Base-by-base conservation (phyloP, 225 moss, liverwort and hornwort species). In the Rhytidiadelphus loreus region DNA sequence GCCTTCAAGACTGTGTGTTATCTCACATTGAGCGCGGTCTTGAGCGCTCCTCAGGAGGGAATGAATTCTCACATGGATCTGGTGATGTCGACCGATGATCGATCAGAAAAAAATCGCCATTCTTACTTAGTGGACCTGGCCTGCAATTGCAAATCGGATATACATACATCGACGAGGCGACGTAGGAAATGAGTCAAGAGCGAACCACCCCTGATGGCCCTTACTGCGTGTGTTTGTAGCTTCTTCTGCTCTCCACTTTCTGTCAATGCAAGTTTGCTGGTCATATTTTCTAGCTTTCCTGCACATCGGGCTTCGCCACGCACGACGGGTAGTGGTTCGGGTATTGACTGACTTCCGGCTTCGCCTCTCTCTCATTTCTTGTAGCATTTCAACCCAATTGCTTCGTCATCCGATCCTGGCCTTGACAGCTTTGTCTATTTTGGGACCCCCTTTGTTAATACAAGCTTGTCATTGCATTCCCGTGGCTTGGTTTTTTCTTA, bases 1-100 rank as follows among this genome's bases (percentile, higher is more conserved):
- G 97, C 95, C 95, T 93, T 97, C 97, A 97, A 97, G 96, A 96
- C 86, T 85, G 88, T 92, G 93, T 95, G 95, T 92, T 92, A 89
- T 92, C 97, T 96, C 90, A 92, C 92, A 93, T 93, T 92, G 93
- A 93, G 93, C 93, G 93, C 86, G 93, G 90, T 93, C 93, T 93
- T 93, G 93, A 93, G 92, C 84, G 90, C 2, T 93, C 93, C 93
- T 93, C 93, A 93, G 90, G 93, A 90, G 86, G 93, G 92, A 64
- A 64, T 16, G 64, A 50, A 25, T 64, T 48, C 35, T 33, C 82
- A 44, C 61, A 33, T 62, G 82, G 63, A 46, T 82, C 46, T 33
- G 61, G 62, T 33, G 64, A 46, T 50, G 46, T 35, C 33, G 61
- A 35, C 18, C 39, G 17, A 20, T 24, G 55, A 57, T 55, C 48